Percentiles rank a stretch among this genome's conserved stretches.
Conservation (phyloP, 176 grass and related monocot genomes). For the Thinopyrum elongatum region DNA sequence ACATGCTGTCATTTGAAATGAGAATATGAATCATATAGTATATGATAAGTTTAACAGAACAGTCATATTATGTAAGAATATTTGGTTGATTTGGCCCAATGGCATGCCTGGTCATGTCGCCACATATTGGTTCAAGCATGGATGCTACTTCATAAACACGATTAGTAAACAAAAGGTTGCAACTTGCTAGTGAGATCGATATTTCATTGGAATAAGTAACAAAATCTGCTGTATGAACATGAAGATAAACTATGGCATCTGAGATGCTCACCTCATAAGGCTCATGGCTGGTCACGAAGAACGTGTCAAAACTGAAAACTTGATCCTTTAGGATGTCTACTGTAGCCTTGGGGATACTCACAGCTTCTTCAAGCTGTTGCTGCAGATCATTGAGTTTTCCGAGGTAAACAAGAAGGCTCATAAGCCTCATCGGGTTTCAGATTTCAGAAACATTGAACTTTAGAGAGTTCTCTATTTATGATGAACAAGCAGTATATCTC, state of each 20-base stretch:
- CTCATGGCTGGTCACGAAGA: conserved; percentile 87
- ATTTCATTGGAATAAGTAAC: not conserved
- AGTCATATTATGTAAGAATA: not conserved
- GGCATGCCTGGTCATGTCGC: not conserved
- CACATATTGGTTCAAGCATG: not conserved
- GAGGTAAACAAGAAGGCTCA: not conserved
- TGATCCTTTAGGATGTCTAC: conserved; percentile 97
- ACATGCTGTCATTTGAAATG: conserved; percentile 5
- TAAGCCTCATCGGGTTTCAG: not conserved
- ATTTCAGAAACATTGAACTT: conserved; percentile 8
- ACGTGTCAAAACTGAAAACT: conserved; percentile 96
- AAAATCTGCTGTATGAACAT: not conserved
- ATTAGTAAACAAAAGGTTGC: not conserved
- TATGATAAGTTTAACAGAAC: not conserved
- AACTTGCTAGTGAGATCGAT: not conserved
- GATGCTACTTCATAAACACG: not conserved
- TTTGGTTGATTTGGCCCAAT: not conserved
- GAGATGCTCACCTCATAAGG: conserved; percentile 79
- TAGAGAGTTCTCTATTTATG: not conserved
- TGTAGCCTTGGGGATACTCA: conserved; percentile 80
- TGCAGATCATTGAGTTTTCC: conserved; percentile 47
- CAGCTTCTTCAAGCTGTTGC: conserved; percentile 82
- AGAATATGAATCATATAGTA: not conserved
- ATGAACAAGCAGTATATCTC: not conserved
- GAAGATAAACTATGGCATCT: not conserved